These are phyloP conservation scores for Psidium guajava DNA, from an alignment of 345 rosid species.

Conservation along the genomic window DNA sequence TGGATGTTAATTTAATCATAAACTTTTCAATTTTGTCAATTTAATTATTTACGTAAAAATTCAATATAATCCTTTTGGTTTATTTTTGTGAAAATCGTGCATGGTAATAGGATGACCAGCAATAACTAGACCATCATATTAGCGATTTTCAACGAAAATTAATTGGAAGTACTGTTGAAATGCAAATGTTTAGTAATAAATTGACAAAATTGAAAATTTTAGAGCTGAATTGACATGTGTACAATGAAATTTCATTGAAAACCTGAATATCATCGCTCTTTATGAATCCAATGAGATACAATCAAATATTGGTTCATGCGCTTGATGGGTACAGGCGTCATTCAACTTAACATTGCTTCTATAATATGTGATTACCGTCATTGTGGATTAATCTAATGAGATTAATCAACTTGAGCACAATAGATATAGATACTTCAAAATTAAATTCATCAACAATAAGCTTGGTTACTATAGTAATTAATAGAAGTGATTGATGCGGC, in stretches of 20 bases:
- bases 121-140: too few relatives aligned
- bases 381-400: background rate
- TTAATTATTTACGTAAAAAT: too few relatives aligned
- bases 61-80: too few relatives aligned
- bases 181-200: too few relatives aligned
- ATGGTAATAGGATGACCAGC: too few relatives aligned
- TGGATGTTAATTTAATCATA: too few relatives aligned
- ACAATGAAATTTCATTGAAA: background rate
- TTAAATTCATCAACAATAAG: background rate
- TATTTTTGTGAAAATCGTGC: too few relatives aligned
- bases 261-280: background rate
- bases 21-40: too few relatives aligned
- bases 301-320: background rate
- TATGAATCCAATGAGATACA: background rate
- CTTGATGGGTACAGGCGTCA: background rate
- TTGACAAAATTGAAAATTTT: too few relatives aligned
- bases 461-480: background rate
- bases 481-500: background rate
- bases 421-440: background rate
- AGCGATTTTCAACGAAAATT: too few relatives aligned
- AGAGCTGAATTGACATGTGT: too few relatives aligned
- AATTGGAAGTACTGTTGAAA: too few relatives aligned
- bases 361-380: background rate
- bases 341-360: background rate
- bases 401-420: background rate